A percentile compares a stretch with the other conserved stretches of the same genome.
These are phyloP conservation scores for Arthrobotrys sinensis DNA, from an alignment of 2,329 filamentous ascomycete species.

Conservation along the genomic window DNA sequence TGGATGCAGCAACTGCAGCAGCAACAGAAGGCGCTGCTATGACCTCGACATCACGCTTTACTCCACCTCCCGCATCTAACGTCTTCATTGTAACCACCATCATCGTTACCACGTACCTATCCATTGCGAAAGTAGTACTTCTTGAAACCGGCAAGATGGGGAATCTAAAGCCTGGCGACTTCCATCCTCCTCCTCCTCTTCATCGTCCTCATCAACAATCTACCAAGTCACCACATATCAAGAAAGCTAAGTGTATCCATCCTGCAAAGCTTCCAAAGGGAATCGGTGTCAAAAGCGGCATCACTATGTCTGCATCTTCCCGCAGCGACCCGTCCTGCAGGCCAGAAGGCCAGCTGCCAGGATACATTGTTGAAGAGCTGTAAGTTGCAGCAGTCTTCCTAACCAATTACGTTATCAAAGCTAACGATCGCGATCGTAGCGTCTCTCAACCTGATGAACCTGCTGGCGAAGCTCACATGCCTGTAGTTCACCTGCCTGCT, in stretches of 20 bases:
- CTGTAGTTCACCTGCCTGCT: constrained; percentile 44
- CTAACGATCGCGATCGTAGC: constrained; percentile 20
- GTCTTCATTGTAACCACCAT: background rate
- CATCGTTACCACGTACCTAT: constrained; percentile 4
- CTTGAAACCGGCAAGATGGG: background rate
- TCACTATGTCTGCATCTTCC: background rate
- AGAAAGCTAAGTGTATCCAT: background rate
- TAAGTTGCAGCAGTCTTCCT: constrained; percentile 3
- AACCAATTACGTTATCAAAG: background rate
- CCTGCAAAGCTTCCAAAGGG: background rate
- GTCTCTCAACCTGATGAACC: background rate
- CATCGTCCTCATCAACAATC: background rate
- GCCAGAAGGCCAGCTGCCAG: background rate
- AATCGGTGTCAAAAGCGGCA: background rate
- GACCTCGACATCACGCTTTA: background rate
- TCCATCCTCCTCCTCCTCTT: background rate
- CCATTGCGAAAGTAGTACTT: background rate
- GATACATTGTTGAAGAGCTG: constrained; percentile 21
- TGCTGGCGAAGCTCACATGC: constrained; percentile 20
- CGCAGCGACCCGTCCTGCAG: constrained; percentile 11
- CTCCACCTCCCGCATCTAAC: background rate
- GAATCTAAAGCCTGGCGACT: background rate
- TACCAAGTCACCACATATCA: background rate
- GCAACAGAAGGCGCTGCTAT: background rate
- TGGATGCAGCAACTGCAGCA: constrained; percentile 24